Evolutionary conservation across 2,329 filamentous ascomycete genomes (phyloP).

Genomic region (Colletotrichum lupini): DNA sequence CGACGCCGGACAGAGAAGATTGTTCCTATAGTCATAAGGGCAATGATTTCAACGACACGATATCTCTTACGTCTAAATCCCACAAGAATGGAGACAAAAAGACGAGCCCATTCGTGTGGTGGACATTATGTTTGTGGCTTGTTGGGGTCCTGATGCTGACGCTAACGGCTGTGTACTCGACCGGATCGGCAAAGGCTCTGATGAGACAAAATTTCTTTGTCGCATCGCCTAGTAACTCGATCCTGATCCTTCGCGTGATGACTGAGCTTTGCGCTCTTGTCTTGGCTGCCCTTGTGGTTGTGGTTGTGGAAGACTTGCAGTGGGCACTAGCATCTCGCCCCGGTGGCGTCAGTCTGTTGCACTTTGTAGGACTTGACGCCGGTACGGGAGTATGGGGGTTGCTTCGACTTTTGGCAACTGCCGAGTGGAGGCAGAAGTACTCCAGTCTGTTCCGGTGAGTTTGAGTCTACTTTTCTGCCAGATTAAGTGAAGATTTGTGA

Average conservation of each 20-base stretch:
- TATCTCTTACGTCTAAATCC: conserved; percentile 4
- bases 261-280: conserved; percentile 24
- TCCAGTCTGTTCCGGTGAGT: conserved; percentile 30
- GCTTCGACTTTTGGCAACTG: conserved; percentile 20
- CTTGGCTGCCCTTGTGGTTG: conserved; percentile 19
- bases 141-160: conserved; percentile 18
- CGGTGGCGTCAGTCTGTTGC: conserved; percentile 17
- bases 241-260: conserved; percentile 23
- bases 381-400: conserved; percentile 30
- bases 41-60: conserved; percentile 1
- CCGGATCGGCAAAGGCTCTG: conserved; percentile 27
- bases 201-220: conserved; percentile 29
- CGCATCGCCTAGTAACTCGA: conserved; percentile 17
- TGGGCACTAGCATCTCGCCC: conserved; percentile 32
- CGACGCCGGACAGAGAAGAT: conserved; percentile 12
- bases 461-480: background rate
- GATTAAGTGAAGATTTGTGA: background rate
- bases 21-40: background rate
- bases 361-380: conserved; percentile 28
- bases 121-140: conserved; percentile 21
- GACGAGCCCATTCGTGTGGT: conserved; percentile 23
- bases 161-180: conserved; percentile 28
- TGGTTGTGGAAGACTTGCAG: conserved; percentile 29
- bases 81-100: background rate
- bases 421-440: conserved; percentile 30